Percentiles rank a stretch among this genome's conserved stretches.
phyloP scores from a whole-genome alignment of 1,139 yeast species.

The Sugiyamaella neomexicana region DNA sequence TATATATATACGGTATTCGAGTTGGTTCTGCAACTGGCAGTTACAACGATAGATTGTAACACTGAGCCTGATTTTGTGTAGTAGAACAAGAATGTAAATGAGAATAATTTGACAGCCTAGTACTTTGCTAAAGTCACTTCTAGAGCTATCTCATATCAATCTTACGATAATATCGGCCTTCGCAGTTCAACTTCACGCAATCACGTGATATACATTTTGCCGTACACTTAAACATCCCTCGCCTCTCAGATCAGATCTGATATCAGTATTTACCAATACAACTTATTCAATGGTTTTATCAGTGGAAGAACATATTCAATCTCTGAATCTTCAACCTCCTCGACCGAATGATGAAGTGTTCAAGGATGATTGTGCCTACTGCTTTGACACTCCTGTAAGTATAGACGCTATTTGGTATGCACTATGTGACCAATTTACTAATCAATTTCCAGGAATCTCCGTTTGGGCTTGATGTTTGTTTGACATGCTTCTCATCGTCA shows the following conservation, averaged over 20 bases:
- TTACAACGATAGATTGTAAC: no score
- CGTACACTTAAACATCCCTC: no score
- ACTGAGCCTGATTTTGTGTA: no score
- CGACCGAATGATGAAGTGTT: slow-evolving; percentile 44
- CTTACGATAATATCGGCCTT: no score
- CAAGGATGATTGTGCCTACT: slow-evolving; percentile 83
- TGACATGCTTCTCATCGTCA: slow-evolving; percentile 64
- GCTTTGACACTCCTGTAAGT: slow-evolving; percentile 63
- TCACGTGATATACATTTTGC: no score
- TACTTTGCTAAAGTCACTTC: no score
- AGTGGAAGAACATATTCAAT: slow-evolving; percentile 24
- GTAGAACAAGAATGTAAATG: no score
- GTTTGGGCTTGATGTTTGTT: slow-evolving; percentile 70
- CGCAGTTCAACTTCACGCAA: no score
- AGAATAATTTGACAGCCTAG: no score
- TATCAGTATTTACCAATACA: not conserved
- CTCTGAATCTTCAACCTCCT: slow-evolving; percentile 17
- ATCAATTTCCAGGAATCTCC: slow-evolving; percentile 45
- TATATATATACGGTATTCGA: not conserved
- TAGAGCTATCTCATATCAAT: no score
- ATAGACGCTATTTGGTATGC: not conserved
- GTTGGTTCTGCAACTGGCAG: no score
- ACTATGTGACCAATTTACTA: slow-evolving; percentile 8
- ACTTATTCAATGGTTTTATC: slow-evolving; percentile 10
- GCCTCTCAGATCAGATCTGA: no score